A percentile compares a stretch with the other conserved stretches of the same genome.
phyloP scores from a whole-genome alignment of 2,329 filamentous ascomycete species.

The Amphichorda felina region DNA sequence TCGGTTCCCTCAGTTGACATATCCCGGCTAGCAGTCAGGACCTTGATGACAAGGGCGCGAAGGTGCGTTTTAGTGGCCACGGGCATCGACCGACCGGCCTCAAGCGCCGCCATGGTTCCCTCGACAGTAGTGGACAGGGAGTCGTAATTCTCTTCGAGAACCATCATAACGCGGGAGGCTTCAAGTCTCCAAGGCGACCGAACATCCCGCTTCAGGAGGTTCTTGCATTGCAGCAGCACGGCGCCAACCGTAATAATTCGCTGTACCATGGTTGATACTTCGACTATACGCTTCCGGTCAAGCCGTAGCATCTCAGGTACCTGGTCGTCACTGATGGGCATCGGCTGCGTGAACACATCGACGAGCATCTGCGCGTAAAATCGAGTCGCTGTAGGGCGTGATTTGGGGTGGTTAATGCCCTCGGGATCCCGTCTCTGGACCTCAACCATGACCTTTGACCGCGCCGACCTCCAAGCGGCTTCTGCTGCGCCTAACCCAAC shows the following conservation, averaged over 20 bases:
- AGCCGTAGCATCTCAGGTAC: slow-evolving; percentile 66
- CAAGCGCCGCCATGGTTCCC: slow-evolving; percentile 50
- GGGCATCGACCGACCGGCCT: slow-evolving; percentile 52
- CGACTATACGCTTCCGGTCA: slow-evolving; percentile 49
- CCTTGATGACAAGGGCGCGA: slow-evolving; percentile 43
- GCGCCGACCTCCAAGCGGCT: slow-evolving; percentile 53
- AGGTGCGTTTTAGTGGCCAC: slow-evolving; percentile 48
- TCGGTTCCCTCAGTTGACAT: slow-evolving; percentile 27
- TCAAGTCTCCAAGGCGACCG: slow-evolving; percentile 67
- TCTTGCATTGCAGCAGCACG: slow-evolving; percentile 70
- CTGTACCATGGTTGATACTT: slow-evolving; percentile 23
- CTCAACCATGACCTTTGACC: slow-evolving; percentile 53
- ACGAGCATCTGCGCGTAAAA: slow-evolving; percentile 68
- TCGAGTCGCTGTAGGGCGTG: slow-evolving; percentile 53
- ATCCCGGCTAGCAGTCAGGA: slow-evolving; percentile 37
- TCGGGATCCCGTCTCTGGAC: slow-evolving; percentile 58
- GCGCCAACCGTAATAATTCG: slow-evolving; percentile 63
- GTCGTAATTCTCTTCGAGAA: slow-evolving; percentile 47
- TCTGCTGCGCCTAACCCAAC: slow-evolving; percentile 48
- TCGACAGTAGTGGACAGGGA: slow-evolving; percentile 42
- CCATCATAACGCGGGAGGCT: slow-evolving; percentile 56
- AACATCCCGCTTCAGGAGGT: slow-evolving; percentile 70
- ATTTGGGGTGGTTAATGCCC: slow-evolving; percentile 47
- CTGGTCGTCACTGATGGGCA: slow-evolving; percentile 34
- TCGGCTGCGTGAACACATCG: slow-evolving; percentile 60